A percentile compares a stretch with the other conserved stretches of the same genome.
Conservation (phyloP, 192 early-diverging fungal genomes). For the Linderina pennispora region DNA sequence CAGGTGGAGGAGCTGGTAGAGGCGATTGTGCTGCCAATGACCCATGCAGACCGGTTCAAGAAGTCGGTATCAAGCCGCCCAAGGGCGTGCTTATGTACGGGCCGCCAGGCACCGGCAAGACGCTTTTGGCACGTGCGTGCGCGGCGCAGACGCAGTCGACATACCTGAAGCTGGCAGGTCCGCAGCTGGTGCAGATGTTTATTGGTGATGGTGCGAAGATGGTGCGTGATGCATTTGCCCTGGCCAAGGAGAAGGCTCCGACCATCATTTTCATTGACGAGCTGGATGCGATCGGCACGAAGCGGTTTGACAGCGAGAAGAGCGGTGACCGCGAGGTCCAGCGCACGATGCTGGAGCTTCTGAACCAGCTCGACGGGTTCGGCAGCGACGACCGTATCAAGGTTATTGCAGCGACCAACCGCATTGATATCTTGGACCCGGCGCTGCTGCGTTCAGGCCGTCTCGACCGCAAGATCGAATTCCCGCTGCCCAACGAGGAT, state of each 20-base stretch:
- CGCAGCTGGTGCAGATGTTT: conserved; percentile 97
- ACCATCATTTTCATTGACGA: conserved; percentile 99
- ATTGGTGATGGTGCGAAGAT: conserved; percentile 98
- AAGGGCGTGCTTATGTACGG: conserved; percentile 85
- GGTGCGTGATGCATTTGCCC: conserved; percentile 93
- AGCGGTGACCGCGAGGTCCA: conserved; percentile 98
- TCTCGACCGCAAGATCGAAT: conserved; percentile 91
- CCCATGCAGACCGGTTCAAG: conserved; percentile 79
- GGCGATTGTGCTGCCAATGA: conserved; percentile 83
- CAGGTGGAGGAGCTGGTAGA: conserved; percentile 86
- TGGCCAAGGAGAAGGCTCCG: conserved; percentile 98
- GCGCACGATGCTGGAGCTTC: conserved; percentile 96
- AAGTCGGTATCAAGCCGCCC: conserved; percentile 82
- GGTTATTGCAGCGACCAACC: conserved; percentile 99
- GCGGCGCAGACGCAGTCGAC: conserved; percentile 95
- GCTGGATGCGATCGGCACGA: conserved; percentile 97
- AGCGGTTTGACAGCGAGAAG: conserved; percentile 97
- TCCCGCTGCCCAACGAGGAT: conserved; percentile 88
- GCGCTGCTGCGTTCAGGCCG: conserved; percentile 84
- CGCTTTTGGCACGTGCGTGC: conserved; percentile 94
- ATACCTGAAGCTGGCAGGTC: conserved; percentile 93
- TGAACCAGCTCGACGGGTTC: conserved; percentile 98
- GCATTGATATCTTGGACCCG: conserved; percentile 87
- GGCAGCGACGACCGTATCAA: conserved; percentile 93
- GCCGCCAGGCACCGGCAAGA: conserved; percentile 83